Base-by-base conservation (phyloP, 306 rosid species). In the Hippophae gyantsensis region DNA sequence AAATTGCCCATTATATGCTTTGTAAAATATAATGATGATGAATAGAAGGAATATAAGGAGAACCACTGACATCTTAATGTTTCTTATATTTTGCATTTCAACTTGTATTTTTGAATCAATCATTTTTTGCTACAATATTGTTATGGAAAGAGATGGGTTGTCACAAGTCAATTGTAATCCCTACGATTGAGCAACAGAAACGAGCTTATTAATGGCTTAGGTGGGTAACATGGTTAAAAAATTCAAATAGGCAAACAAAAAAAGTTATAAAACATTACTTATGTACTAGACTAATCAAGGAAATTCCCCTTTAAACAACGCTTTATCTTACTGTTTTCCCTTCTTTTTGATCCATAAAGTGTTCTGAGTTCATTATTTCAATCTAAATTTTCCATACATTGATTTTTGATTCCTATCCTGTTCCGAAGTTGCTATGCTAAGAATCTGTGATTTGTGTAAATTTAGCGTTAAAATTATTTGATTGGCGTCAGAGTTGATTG, bases 141-240 rank as follows among this genome's bases (percentile, higher is more conserved):
- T 43, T 54, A 53, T 54, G 6, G 10, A 61, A 53, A 18, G 56
- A 60, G 50, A 43, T 45, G 10, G 47, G 51, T 56, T 57, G n/a
- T 12, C 43, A 11, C 41, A 18, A 60, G 2, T 56, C 9, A 55
- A 57, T 53, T 23, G 10, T 47, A 9, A 11, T 52, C 5, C 9
- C 52, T 48, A 46, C 47, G 62, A 42, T 54, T 40, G 58, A 38
- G 11, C 1, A 47, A 9, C 6, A 8, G 48, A 46, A 42, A 57
- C 61, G 32, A 42, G 18, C 43, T 48, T 55, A 46, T 25, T 10
- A n/a, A 54, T 41, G 45, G 42, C 42, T 10, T 9, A 49, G 42
- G 67, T 51, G 42, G 57, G 9, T 58, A 38, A 7, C 51, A 38
- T 58, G 6, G 71, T 56, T 56, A 18, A 60, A 18, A 18, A 18